A percentile compares a stretch with the other conserved stretches of the same genome.
Evolutionary conservation across 352 stramenopile genomes (phyloP).

Genomic region (Globisporangium nunn): DNA sequence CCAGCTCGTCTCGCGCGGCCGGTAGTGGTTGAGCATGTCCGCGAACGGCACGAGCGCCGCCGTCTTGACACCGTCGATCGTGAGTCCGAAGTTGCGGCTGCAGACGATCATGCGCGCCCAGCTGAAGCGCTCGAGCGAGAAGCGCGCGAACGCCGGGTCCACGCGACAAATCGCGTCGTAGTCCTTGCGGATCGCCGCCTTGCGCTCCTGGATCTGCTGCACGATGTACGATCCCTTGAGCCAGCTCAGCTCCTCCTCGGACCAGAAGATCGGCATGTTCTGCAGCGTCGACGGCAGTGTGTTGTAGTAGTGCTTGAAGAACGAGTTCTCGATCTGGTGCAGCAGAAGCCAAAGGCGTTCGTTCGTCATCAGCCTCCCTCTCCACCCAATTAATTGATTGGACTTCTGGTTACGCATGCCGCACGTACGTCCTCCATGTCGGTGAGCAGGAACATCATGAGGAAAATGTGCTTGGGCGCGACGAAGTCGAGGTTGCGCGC

Average conservation of each 20-base stretch:
- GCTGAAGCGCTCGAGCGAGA: conserved; percentile 95
- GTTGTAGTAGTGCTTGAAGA: conserved; percentile 95
- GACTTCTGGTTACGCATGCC: too few relatives aligned
- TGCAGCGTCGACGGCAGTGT: conserved; percentile 92
- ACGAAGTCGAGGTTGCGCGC: conserved; percentile 93
- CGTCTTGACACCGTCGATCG: conserved; percentile 96
- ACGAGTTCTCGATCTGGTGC: conserved; percentile 57
- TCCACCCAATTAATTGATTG: too few relatives aligned
- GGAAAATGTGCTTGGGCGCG: conserved; percentile 98
- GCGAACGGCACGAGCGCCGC: conserved; percentile 97
- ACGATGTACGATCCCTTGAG: conserved; percentile 91
- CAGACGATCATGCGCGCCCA: conserved; percentile 99
- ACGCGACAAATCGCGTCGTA: conserved; percentile 95
- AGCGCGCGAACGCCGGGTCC: conserved; percentile 87
- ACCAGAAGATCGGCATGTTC: conserved; percentile 99
- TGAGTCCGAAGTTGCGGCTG: conserved; percentile 97
- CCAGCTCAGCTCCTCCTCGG: conserved; percentile 88
- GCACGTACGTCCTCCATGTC: conserved; percentile 88
- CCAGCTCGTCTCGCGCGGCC: conserved; percentile 96
- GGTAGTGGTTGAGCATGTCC: conserved; percentile 99
- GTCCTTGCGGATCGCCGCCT: conserved; percentile 94
- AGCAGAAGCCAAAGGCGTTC: neutral
- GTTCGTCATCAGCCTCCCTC: neutral
- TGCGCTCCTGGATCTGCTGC: conserved; percentile 94
- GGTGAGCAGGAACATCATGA: conserved; percentile 98